phyloP scores from a whole-genome alignment of 1,284 basidiomycete species.

The Irpex lacteus region DNA sequence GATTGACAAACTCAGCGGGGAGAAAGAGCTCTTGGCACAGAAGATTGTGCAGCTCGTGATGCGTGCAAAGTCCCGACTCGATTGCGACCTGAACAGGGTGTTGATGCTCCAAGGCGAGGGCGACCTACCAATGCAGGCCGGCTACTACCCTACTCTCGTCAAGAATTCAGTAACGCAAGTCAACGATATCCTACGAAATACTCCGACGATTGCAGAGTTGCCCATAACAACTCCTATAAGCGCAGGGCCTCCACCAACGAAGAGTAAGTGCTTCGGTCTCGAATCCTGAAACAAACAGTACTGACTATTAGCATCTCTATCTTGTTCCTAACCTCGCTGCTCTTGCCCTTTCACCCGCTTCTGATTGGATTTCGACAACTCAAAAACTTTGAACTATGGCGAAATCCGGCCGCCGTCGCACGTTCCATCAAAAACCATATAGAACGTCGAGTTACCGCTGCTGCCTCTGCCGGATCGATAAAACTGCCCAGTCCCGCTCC shows the following conservation, averaged over 20 bases:
- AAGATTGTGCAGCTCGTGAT: slow-evolving; percentile 50
- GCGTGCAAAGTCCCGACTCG: slow-evolving; percentile 52
- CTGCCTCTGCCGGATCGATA: slow-evolving; percentile 27
- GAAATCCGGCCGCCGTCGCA: not conserved
- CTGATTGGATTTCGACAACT: not conserved
- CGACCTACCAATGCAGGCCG: slow-evolving; percentile 27
- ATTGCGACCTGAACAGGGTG: slow-evolving; percentile 53
- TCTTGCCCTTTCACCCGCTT: not conserved
- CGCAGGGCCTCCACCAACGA: slow-evolving; percentile 23
- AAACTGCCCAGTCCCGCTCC: slow-evolving; percentile 38
- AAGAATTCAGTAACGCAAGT: slow-evolving; percentile 44
- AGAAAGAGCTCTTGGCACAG: slow-evolving; percentile 55
- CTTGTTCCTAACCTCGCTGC: not conserved
- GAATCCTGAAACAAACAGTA: not conserved
- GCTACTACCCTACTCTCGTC: slow-evolving; percentile 25
- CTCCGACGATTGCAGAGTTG: slow-evolving; percentile 29
- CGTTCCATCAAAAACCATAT: slow-evolving; percentile 1
- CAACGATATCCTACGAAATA: slow-evolving; percentile 46
- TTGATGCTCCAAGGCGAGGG: slow-evolving; percentile 53
- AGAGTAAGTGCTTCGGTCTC: slow-evolving; percentile 26
- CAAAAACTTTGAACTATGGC: not conserved
- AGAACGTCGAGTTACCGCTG: slow-evolving; percentile 25
- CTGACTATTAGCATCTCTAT: not conserved
- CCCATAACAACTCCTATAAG: slow-evolving; percentile 16
- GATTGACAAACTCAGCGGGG: slow-evolving; percentile 49